Base-by-base conservation (phyloP, 2,329 filamentous ascomycete genomes). In the Sporothrix schenckii region DNA sequence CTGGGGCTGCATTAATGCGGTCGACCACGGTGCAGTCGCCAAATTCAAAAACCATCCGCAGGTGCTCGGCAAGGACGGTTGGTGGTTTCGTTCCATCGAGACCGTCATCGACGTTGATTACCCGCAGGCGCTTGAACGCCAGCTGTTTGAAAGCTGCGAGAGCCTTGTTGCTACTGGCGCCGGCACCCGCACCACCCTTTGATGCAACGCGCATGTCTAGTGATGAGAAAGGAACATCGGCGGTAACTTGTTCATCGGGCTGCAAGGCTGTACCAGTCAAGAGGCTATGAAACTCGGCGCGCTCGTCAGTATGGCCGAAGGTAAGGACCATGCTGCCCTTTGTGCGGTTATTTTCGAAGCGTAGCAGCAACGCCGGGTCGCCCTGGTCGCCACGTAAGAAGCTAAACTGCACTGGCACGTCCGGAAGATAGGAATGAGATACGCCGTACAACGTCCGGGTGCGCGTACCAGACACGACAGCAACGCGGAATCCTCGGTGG, bases 1-100 rank as follows among this genome's bases (percentile, higher is more conserved):
- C 91, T 13, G 90, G 89, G 1, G 85, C 89, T 75, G 96, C 84
- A 75, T 97, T 97, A 76, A 97, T 84, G 50, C 93, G 88, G 80
- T 97, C 94, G 1, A 92, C 92, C 19, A 96, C 83, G 54, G 89
- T 92, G 65, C 93, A 92, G 74, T 90, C 88, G 72, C 91, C 87
- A 74, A 91, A 92, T 70, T 93, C 89, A 44, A 92, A 84, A 68
- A 96, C 86, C 21, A 96, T 84, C 39, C 93, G 88, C 72, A 97
- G 81, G 74, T 87, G 87, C 76, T 95, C 91, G 0, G 92, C 92
- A 68, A 94, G 84, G 39, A 96, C 89, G 0, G 91, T 92, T 2
- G 87, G 86, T 0, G 88, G 83, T 47, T 84, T 82, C 1, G 58
- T 69, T 47, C 88, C 88, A 66, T 89, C 89, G 52, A 86, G 81